Percentiles rank a stretch among this genome's conserved stretches.
These are phyloP conservation scores for Persicaria maculosa DNA, from an alignment of 148 eudicot genomes.

Conservation along the genomic window DNA sequence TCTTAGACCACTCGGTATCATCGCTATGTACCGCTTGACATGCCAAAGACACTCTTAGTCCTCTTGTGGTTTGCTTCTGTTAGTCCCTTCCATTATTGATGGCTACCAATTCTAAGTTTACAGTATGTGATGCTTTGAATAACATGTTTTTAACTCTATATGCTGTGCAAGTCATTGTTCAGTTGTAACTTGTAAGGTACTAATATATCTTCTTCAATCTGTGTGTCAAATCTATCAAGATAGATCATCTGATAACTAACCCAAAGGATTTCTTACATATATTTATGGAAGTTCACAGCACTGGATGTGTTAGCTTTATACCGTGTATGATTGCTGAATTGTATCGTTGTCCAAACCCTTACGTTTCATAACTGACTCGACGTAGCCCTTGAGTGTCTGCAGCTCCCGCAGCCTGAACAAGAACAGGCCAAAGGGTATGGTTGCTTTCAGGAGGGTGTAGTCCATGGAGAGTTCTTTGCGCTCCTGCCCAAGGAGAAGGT, in stretches of 20 bases:
- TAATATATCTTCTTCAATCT: too few relatives aligned
- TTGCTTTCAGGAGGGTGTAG: constrained; percentile 30
- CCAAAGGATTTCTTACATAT: not conserved
- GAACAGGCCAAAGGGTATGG: not conserved
- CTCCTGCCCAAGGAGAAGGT: constrained; percentile 38
- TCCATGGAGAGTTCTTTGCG: constrained; percentile 38
- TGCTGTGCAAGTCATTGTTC: too few relatives aligned
- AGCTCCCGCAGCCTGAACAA: constrained; percentile 39
- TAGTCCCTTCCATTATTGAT: too few relatives aligned
- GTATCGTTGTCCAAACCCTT: constrained; percentile 63
- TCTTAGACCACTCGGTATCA: not conserved
- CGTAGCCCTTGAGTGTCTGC: constrained; percentile 56
- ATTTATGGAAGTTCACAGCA: not conserved
- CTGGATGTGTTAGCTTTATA: constrained; percentile 16
- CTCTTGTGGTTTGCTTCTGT: too few relatives aligned
- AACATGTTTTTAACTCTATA: too few relatives aligned
- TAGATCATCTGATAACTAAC: not conserved
- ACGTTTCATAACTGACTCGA: constrained; percentile 56
- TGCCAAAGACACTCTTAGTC: too few relatives aligned
- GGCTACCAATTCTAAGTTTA: too few relatives aligned
- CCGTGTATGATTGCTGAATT: constrained; percentile 47
- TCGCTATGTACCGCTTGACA: too few relatives aligned
- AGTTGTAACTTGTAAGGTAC: too few relatives aligned
- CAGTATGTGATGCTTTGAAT: too few relatives aligned
- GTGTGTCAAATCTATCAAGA: too few relatives aligned